These are phyloP conservation scores for Penicillium sp. DNA, from an alignment of 2,329 filamentous ascomycete species.

Conservation along the genomic window DNA sequence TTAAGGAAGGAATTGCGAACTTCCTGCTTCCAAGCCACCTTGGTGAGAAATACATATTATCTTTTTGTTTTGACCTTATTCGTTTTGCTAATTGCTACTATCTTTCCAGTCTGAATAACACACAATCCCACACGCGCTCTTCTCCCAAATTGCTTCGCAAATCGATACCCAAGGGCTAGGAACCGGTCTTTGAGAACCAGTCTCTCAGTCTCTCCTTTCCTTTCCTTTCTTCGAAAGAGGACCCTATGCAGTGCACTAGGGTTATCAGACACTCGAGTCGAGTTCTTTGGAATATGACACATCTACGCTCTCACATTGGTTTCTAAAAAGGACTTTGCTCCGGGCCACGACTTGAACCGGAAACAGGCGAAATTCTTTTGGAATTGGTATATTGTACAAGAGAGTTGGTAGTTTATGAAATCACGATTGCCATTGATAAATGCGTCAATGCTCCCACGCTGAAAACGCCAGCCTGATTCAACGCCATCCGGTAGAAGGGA, in stretches of 20 bases:
- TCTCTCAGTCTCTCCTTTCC: background rate
- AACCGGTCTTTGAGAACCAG: background rate
- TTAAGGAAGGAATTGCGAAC: constrained; percentile 95
- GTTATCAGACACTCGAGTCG: background rate
- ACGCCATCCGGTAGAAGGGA: constrained; percentile 10
- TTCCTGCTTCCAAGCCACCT: constrained; percentile 92
- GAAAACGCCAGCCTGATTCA: constrained; percentile 13
- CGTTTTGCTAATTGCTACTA: constrained; percentile 4
- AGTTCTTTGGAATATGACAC: background rate
- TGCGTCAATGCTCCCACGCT: constrained; percentile 12
- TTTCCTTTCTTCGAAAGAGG: background rate
- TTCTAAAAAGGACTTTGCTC: background rate
- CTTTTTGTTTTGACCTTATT: background rate
- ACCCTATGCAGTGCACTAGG: background rate
- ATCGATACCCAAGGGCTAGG: constrained; percentile 7
- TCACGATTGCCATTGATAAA: constrained; percentile 16
- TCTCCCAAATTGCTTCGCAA: background rate
- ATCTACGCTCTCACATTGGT: background rate
- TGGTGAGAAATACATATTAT: constrained; percentile 39
- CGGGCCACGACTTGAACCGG: background rate
- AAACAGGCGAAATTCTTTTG: constrained; percentile 9
- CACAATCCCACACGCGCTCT: background rate
- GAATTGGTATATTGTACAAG: constrained; percentile 27
- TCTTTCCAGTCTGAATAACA: constrained; percentile 1
- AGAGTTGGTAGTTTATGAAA: constrained; percentile 19